phyloP scores from a whole-genome alignment of 805 yeast genomes.

The Scheffersomyces coipomensis region DNA sequence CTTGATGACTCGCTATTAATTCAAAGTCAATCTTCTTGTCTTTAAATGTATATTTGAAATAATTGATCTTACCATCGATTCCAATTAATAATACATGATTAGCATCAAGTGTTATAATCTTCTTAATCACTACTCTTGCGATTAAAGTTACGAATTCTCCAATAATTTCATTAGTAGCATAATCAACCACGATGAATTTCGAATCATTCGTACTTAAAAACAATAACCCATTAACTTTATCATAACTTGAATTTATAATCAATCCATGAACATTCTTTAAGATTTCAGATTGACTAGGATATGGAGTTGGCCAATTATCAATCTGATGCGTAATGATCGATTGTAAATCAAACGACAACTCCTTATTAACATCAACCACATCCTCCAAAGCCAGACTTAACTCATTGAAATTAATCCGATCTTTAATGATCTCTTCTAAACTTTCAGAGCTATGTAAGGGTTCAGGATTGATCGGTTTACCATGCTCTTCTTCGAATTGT shows the following conservation, averaged over 20 bases:
- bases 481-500: slow-evolving; percentile 48
- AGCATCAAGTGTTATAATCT: slow-evolving; percentile 24
- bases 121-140: slow-evolving; percentile 28
- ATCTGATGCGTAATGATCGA: slow-evolving; percentile 9
- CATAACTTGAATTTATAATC: slow-evolving; percentile 18
- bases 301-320: slow-evolving; percentile 30
- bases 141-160: neutral
- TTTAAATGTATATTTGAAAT: slow-evolving; percentile 9
- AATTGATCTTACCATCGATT: slow-evolving; percentile 48
- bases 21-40: slow-evolving; percentile 2
- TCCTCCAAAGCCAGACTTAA: slow-evolving; percentile 8
- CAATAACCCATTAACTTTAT: slow-evolving; percentile 5
- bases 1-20: slow-evolving; percentile 18
- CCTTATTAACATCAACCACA: slow-evolving; percentile 6
- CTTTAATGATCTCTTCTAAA: slow-evolving; percentile 38
- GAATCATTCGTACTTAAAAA: slow-evolving; percentile 18
- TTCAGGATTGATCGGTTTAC: slow-evolving; percentile 25
- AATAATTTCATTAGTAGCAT: slow-evolving; percentile 9
- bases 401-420: slow-evolving; percentile 29
- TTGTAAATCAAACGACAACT: slow-evolving; percentile 7
- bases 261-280: slow-evolving; percentile 18
- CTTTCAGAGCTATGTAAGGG: slow-evolving; percentile 23
- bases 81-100: slow-evolving; percentile 42
- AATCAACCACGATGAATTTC: slow-evolving; percentile 15
- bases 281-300: slow-evolving; percentile 16